phyloP scores from a whole-genome alignment of 1,139 yeast genomes.

The Lodderomyces beijingensis region DNA sequence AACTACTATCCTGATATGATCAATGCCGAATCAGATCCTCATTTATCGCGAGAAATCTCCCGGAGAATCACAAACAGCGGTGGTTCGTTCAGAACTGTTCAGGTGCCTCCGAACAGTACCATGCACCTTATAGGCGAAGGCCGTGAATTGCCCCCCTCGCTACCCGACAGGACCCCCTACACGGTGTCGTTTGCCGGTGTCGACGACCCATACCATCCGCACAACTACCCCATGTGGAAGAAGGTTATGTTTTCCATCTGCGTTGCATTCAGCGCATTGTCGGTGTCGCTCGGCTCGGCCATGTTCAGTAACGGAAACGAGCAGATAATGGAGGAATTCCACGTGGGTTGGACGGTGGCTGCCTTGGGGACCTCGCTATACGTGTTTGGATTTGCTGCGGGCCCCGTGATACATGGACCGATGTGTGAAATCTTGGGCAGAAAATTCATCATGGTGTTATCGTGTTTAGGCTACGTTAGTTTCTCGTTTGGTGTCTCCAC shows the following conservation, averaged over 20 bases:
- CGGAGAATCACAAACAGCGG: slow-evolving; percentile 32
- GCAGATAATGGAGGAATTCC: slow-evolving; percentile 21
- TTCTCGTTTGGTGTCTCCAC: slow-evolving; percentile 38
- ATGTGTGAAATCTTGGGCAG: slow-evolving; percentile 39
- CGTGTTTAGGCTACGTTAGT: slow-evolving; percentile 28
- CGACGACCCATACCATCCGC: slow-evolving; percentile 47
- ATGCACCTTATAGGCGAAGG: slow-evolving; percentile 30
- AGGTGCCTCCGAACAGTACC: not conserved
- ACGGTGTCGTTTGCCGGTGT: slow-evolving; percentile 44
- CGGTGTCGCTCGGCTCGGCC: slow-evolving; percentile 48
- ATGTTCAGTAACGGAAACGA: slow-evolving; percentile 30
- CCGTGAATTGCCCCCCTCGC: slow-evolving; percentile 31
- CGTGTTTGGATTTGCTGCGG: slow-evolving; percentile 42
- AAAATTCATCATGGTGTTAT: slow-evolving; percentile 25
- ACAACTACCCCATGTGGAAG: slow-evolving; percentile 36
- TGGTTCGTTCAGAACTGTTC: slow-evolving; percentile 19
- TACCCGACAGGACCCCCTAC: slow-evolving; percentile 32
- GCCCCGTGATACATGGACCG: slow-evolving; percentile 43
- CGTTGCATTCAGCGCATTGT: slow-evolving; percentile 30
- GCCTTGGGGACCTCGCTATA: slow-evolving; percentile 38
- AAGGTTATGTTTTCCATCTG: slow-evolving; percentile 24
- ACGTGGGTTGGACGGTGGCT: slow-evolving; percentile 29
- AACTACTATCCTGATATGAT: not conserved
- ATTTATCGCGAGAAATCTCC: slow-evolving; percentile 23
- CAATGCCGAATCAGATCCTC: slow-evolving; percentile 23